phyloP scores from a whole-genome alignment of 768 basidiomycete genomes.

The Scleroderma citrinum region DNA sequence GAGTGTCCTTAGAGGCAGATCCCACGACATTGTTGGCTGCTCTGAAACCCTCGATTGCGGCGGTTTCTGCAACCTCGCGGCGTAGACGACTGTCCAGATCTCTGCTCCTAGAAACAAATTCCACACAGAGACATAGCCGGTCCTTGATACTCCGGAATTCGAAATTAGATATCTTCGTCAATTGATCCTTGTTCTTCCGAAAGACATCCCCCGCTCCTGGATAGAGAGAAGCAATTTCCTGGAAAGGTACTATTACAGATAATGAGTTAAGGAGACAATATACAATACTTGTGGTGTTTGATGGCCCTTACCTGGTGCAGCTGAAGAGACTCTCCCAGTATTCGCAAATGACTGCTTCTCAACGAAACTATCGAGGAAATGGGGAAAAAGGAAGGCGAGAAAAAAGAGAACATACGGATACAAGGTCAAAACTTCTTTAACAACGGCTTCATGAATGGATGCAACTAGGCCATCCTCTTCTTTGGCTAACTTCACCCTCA shows the following conservation, averaged over 20 bases:
- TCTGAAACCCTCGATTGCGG: slow-evolving; percentile 1
- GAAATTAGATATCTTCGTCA: slow-evolving; percentile 1
- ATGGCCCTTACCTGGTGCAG: slow-evolving; percentile 4
- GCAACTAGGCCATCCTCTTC: slow-evolving; percentile 4
- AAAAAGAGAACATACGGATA: slow-evolving; percentile 19
- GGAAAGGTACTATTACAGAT: slow-evolving; percentile 8
- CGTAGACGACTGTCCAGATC: background rate
- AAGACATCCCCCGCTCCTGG: slow-evolving; percentile 10
- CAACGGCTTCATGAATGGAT: slow-evolving; percentile 19
- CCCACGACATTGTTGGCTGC: background rate
- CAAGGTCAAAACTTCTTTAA: slow-evolving; percentile 14
- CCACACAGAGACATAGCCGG: slow-evolving; percentile 8
- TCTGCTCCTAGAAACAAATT: background rate
- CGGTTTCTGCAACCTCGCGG: background rate
- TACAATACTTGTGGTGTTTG: background rate
- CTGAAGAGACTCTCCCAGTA: background rate
- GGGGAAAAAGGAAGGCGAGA: background rate
- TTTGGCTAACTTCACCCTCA: background rate
- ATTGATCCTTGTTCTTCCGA: background rate
- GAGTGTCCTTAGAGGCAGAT: background rate
- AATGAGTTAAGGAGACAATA: background rate
- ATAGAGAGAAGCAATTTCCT: background rate
- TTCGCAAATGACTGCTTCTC: slow-evolving; percentile 13
- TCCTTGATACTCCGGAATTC: slow-evolving; percentile 14
- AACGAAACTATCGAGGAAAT: slow-evolving; percentile 8